These are phyloP conservation scores for Cyathus striatus DNA, from an alignment of 768 basidiomycete genomes.

Conservation along the genomic window DNA sequence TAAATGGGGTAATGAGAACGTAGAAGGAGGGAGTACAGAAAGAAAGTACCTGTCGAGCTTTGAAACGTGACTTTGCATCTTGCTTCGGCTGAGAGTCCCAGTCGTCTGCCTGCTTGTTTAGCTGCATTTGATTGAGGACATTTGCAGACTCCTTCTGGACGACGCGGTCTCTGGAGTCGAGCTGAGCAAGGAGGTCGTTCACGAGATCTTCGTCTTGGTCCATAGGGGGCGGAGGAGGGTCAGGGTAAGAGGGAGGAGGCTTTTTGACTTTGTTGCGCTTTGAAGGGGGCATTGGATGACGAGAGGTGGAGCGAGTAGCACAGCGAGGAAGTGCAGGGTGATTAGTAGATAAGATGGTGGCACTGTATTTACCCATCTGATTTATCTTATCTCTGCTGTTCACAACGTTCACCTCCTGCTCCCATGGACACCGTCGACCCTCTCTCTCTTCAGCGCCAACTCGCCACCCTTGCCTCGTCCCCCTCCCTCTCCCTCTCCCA, in stretches of 20 bases:
- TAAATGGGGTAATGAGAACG: not conserved
- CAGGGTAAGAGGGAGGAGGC: constrained; percentile 21
- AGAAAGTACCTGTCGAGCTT: constrained; percentile 58
- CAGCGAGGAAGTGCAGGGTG: constrained; percentile 1
- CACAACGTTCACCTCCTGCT: not conserved
- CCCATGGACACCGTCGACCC: not conserved
- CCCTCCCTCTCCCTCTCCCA: not conserved
- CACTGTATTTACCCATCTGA: too few species aligned
- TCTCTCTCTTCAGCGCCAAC: not conserved
- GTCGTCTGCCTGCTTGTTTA: constrained; percentile 24
- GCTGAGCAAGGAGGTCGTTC: constrained; percentile 72
- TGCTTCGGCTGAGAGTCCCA: constrained; percentile 35
- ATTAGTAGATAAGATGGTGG: not conserved
- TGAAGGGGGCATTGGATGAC: constrained; percentile 50
- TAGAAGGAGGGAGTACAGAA: not conserved
- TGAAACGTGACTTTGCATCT: constrained; percentile 58
- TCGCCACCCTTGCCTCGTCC: not conserved
- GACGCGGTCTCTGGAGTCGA: constrained; percentile 57
- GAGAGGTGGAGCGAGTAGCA: constrained; percentile 6
- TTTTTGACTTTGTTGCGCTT: constrained; percentile 60
- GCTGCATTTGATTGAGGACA: constrained; percentile 43
- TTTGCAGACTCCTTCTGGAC: constrained; percentile 44
- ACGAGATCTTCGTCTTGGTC: constrained; percentile 56
- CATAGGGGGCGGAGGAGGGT: constrained; percentile 19
- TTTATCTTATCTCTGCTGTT: too few species aligned